Base-by-base conservation (phyloP, 176 grass and related monocot species). In the Eragrostis nindensis region DNA sequence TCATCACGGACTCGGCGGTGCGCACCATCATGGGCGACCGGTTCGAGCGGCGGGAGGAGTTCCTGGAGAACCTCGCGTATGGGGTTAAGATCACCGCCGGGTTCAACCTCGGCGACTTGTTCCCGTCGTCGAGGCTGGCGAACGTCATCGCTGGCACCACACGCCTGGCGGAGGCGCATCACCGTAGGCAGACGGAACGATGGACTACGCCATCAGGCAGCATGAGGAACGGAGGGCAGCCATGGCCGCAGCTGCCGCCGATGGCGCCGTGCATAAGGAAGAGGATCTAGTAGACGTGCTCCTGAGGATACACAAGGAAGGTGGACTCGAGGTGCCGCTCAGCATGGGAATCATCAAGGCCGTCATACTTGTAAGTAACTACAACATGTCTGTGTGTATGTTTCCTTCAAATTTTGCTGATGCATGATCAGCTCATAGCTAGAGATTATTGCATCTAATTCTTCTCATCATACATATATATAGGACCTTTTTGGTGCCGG, bases 401-500 rank as follows among this genome's bases (percentile, higher is more conserved):
- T n/a, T n/a, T n/a, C n/a, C n/a, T n/a, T n/a, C n/a, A n/a, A n/a
- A n/a, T n/a, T n/a, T n/a, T n/a, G n/a, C n/a, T 11, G 11, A 11
- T 46, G 45, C 12, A 46, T 8, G 9, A 2, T 46, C 12, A 53
- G 3, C 12, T 53, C 50, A 53, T 53, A 4, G 17, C 32, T 36
- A 30, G 10, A 65, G n/a, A n/a, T n/a, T 29, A 26, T 3, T 2
- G 25, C 27, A 18, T 64, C n/a, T 38, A 68, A 4, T 3, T 56
- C 8, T 14, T 15, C 14, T n/a, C n/a, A n/a, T n/a, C n/a, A n/a
- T n/a, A n/a, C n/a, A n/a, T n/a, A n/a, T n/a, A n/a, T 59, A 44
- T 43, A 89, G 87, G 82, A 89, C 10, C 64, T 89, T 32, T 89
- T 85, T 1, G 63, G 10, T 18, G 84, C 70, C 0, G 77, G 77